These are phyloP conservation scores for Yarrowia sp. DNA, from an alignment of 805 yeast genomes.

Conservation along the genomic window DNA sequence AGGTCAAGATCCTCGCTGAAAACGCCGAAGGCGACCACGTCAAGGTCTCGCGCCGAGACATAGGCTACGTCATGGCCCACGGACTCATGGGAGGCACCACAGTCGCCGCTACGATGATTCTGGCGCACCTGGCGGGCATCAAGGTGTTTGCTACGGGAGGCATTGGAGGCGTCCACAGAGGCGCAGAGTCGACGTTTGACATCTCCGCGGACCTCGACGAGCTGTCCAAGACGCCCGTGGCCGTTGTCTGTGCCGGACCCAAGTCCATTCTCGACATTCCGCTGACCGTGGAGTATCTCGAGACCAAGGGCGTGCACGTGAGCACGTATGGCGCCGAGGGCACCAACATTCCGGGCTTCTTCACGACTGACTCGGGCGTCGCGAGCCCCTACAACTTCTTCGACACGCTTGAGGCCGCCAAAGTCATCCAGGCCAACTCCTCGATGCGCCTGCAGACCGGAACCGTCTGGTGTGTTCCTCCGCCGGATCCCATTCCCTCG, in stretches of 20 bases:
- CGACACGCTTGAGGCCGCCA: constrained; percentile 59
- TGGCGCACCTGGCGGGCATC: constrained; percentile 72
- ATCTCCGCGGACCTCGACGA: constrained; percentile 86
- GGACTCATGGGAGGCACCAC: constrained; percentile 82
- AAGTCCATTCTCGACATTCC: constrained; percentile 79
- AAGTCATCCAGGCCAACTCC: constrained; percentile 49
- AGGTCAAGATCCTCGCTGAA: constrained; percentile 53
- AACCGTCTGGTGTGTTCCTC: constrained; percentile 76
- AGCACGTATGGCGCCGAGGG: constrained; percentile 59
- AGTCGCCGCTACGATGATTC: constrained; percentile 82
- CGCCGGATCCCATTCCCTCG: constrained; percentile 62
- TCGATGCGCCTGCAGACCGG: constrained; percentile 61
- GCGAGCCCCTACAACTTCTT: constrained; percentile 63
- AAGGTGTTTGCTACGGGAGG: constrained; percentile 92
- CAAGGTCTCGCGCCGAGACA: constrained; percentile 79
- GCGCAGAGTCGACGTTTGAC: constrained; percentile 73
- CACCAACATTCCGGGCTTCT: constrained; percentile 74
- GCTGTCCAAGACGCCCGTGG: constrained; percentile 74
- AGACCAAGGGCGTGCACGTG: constrained; percentile 88
- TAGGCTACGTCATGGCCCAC: constrained; percentile 65
- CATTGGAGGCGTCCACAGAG: constrained; percentile 85
- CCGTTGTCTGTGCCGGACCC: constrained; percentile 93
- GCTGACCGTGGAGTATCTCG: constrained; percentile 79
- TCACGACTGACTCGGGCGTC: constrained; percentile 71
- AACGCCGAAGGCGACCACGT: constrained; percentile 35